These are phyloP conservation scores for Coemansia sp. DNA, from an alignment of 192 early-diverging fungal genomes.

Conservation along the genomic window DNA sequence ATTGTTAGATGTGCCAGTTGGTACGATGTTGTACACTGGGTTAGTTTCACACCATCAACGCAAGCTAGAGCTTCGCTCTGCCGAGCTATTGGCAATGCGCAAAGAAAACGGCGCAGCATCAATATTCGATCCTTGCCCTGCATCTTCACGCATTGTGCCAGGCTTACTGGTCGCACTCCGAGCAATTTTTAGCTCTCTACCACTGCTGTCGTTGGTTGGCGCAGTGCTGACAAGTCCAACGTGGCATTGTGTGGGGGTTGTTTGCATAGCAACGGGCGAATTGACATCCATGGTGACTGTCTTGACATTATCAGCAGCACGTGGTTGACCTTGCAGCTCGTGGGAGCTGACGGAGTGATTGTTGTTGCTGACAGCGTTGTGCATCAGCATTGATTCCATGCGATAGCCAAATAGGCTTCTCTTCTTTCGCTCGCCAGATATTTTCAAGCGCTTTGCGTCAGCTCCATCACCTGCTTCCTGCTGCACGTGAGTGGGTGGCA, in stretches of 20 bases:
- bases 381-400: conserved; percentile 11
- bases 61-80: not conserved
- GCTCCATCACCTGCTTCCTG: not conserved
- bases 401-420: conserved; percentile 40
- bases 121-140: not conserved
- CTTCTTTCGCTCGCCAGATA: not conserved
- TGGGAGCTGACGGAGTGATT: not conserved
- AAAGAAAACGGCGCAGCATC: not conserved
- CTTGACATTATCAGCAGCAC: not conserved
- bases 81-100: not conserved
- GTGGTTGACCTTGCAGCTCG: not conserved
- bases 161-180: not conserved
- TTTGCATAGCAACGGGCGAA: not conserved
- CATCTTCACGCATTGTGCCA: not conserved
- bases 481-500: not conserved
- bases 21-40: not conserved
- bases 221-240: not conserved
- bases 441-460: not conserved
- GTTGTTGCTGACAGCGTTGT: not conserved
- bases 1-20: not conserved
- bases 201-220: not conserved
- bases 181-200: not conserved
- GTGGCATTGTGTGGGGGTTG: not conserved
- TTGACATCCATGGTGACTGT: not conserved
- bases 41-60: not conserved